A percentile compares a stretch with the other conserved stretches of the same genome.
Evolutionary conservation across 768 basidiomycete genomes (phyloP).

Genomic region (Suillus decipiens): DNA sequence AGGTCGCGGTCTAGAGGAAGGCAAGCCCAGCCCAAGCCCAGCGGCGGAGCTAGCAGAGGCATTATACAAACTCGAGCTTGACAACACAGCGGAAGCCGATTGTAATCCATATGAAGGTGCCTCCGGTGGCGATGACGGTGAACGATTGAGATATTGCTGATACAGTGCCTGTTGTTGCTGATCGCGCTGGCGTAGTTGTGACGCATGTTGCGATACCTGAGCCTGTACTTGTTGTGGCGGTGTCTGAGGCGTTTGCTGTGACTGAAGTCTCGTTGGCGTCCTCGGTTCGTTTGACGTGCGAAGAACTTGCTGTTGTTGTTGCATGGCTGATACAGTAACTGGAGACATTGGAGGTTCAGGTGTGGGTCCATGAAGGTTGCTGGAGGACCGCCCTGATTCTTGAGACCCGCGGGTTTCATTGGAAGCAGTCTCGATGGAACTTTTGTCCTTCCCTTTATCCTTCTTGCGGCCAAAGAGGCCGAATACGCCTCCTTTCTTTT

Average conservation of each 20-base stretch:
- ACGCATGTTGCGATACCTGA: conserved; percentile 60
- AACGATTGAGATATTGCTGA: conserved; percentile 85
- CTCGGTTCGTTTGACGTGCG: conserved; percentile 22
- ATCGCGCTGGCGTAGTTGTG: conserved; percentile 81
- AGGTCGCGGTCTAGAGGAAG: conserved; percentile 62
- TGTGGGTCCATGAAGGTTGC: conserved; percentile 35
- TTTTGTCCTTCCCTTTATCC: conserved; percentile 69
- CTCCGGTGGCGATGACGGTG: conserved; percentile 78
- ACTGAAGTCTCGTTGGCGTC: conserved; percentile 24
- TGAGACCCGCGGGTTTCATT: conserved; percentile 55
- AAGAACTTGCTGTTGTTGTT: conserved; percentile 54
- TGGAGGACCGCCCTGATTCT: conserved; percentile 61
- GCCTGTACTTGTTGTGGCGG: conserved; percentile 30
- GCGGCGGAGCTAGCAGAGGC: conserved; percentile 42
- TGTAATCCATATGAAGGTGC: conserved; percentile 75
- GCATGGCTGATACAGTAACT: conserved; percentile 52
- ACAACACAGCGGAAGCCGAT: conserved; percentile 68
- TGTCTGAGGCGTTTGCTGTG: conserved; percentile 30
- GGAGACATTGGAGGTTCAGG: conserved; percentile 46
- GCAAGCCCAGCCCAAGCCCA: conserved; percentile 49
- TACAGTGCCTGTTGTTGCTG: conserved; percentile 88
- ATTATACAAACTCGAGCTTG: conserved; percentile 40
- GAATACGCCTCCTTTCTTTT: conserved; percentile 74
- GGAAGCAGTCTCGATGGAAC: conserved; percentile 53
- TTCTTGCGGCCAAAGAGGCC: conserved; percentile 78